Base-by-base conservation (phyloP, 2,329 filamentous ascomycete species). In the Fusarium oxysporum region DNA sequence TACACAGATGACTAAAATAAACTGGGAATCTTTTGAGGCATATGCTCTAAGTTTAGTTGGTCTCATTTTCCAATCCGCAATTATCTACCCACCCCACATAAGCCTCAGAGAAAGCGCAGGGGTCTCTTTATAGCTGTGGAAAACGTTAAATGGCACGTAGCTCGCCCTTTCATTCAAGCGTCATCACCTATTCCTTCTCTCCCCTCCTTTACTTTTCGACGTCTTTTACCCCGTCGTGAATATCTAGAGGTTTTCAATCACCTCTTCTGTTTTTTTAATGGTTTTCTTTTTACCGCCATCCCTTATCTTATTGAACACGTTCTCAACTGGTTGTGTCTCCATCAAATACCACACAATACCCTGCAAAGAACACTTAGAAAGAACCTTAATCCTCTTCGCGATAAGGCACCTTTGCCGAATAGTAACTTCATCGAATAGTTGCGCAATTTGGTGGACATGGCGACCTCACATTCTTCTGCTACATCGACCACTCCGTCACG, bases 401-500 rank as follows among this genome's bases (percentile, higher is more conserved):
- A 38, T 38, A 38, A 38, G 19, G 10, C 38, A 40, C 38, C 43
- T 45, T 45, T 25, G 16, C 43, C 43, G 16, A 71, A 71, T 51
- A 71, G 68, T 68, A 76, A 74, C 74, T 71, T 81, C 61, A 64
- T 78, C 57, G 64, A 72, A 67, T 74, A 79, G 62, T 65, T 81
- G 76, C 76, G 78, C 66, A 72, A 67, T 62, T 60, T 81, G 68
- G 63, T 78, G 64, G 71, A 77, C 60, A 78, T 77, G 77, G 63
- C 76, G 51, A 68, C 73, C 33, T 73, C 72, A 41, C 65, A 67
- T 56, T 51, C 69, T 9, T 59, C 71, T 35, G 48, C 40, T 23
- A 30, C 47, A 40, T 56, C 33, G 64, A 70, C 30, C 33, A 58
- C 44, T 57, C 61, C 65, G 72, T 51, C 58, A 56, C 59, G 71